Conservation (phyloP, 2,329 filamentous ascomycete species). For the Dactylella cylindrospora region DNA sequence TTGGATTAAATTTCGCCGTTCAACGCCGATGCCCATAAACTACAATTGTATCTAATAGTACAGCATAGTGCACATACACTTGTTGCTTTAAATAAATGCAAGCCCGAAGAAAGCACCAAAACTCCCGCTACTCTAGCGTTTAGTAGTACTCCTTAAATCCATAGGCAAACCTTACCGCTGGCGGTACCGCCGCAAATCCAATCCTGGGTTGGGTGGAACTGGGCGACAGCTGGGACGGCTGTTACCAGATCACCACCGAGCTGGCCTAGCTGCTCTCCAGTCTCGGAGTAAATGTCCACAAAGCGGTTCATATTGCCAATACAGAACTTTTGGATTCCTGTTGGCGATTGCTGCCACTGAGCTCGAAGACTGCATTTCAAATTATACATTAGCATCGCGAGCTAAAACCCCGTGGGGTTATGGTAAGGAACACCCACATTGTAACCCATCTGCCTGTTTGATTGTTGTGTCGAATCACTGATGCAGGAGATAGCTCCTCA, state of each 20-base stretch:
- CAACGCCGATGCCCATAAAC: too few species aligned
- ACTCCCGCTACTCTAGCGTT: too few species aligned
- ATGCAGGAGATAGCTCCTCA: slow-evolving; percentile 67
- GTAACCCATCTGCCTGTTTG: slow-evolving; percentile 88
- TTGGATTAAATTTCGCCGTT: too few species aligned
- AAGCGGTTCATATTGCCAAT: slow-evolving; percentile 99
- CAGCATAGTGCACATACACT: too few species aligned
- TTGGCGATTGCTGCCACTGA: slow-evolving; percentile 83
- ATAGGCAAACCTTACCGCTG: slow-evolving; percentile 88
- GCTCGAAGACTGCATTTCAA: slow-evolving; percentile 69
- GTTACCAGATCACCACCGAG: slow-evolving; percentile 86
- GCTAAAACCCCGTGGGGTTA: too few species aligned
- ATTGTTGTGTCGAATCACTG: slow-evolving; percentile 80
- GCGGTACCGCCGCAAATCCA: slow-evolving; percentile 93
- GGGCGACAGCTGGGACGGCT: slow-evolving; percentile 87
- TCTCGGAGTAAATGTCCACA: slow-evolving; percentile 80
- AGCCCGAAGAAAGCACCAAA: too few species aligned
- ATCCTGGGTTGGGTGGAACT: slow-evolving; percentile 81
- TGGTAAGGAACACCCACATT: slow-evolving; percentile 59
- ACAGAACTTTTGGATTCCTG: slow-evolving; percentile 78
- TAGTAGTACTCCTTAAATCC: slow-evolving; percentile 73
- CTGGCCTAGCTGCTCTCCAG: slow-evolving; percentile 85
- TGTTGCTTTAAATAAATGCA: too few species aligned
- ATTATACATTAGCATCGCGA: too few species aligned
- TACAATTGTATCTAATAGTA: too few species aligned